These are phyloP conservation scores for Leccinum uliginosum DNA, from an alignment of 768 basidiomycete genomes.

Conservation along the genomic window DNA sequence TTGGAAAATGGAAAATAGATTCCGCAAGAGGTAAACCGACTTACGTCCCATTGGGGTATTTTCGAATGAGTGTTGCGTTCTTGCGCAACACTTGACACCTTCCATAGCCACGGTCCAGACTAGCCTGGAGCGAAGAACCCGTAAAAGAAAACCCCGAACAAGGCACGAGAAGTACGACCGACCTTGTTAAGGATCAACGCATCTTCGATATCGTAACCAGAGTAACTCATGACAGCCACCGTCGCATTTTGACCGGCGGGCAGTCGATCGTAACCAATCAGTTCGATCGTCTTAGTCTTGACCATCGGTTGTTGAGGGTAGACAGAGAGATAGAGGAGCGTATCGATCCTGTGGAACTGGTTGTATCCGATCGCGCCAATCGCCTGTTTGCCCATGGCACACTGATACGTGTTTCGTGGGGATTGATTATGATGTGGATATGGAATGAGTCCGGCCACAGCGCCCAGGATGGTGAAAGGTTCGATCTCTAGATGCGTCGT, in stretches of 20 bases:
- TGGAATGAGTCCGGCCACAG: constrained; percentile 96
- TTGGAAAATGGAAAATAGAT: constrained; percentile 2
- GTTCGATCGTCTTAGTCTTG: constrained; percentile 96
- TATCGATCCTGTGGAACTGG: constrained; percentile 96
- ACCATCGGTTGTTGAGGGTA: constrained; percentile 99
- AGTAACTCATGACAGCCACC: constrained; percentile 98
- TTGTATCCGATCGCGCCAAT: constrained; percentile 99
- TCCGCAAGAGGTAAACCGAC: constrained; percentile 34
- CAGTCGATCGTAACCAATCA: constrained; percentile 93
- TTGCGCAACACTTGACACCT: constrained; percentile 97
- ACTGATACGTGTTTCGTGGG: constrained; percentile 98
- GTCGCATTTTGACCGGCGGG: constrained; percentile 99
- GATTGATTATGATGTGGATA: constrained; percentile 99
- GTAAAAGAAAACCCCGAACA: constrained; percentile 2
- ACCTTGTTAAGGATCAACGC: constrained; percentile 95
- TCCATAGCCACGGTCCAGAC: constrained; percentile 95
- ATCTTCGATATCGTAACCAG: constrained; percentile 99
- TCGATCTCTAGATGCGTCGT: constrained; percentile 99
- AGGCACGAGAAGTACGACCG: constrained; percentile 14
- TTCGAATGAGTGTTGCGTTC: constrained; percentile 88
- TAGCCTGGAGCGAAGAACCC: constrained; percentile 52
- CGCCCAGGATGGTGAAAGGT: constrained; percentile 95
- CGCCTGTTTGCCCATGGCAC: constrained; percentile 99
- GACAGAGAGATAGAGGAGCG: constrained; percentile 93
- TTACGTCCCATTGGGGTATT: constrained; percentile 96